Conservation (phyloP, 805 yeast genomes). For the Ogataea dorogensis region DNA sequence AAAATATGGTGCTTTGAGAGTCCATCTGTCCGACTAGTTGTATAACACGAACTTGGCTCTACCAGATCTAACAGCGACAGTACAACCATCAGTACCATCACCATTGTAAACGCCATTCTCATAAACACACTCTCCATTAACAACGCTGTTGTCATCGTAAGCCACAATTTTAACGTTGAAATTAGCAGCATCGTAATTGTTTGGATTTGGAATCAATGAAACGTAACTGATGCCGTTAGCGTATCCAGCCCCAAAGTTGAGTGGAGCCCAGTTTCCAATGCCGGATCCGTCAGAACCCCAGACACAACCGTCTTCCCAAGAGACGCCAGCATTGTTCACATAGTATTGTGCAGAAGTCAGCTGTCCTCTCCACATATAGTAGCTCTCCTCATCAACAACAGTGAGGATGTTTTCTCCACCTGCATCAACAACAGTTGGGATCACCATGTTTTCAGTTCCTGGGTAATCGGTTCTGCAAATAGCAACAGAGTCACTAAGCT, state of each 20-base stretch:
- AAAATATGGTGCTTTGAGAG: too few relatives aligned
- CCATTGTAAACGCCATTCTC: conserved; percentile 75
- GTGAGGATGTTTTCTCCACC: conserved; percentile 52
- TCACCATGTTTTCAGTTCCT: conserved; percentile 77
- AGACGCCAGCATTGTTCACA: conserved; percentile 75
- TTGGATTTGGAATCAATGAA: conserved; percentile 76
- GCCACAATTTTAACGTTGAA: conserved; percentile 70
- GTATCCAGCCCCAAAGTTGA: conserved; percentile 75
- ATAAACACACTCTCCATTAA: conserved; percentile 77
- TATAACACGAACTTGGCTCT: conserved; percentile 81
- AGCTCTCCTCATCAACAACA: conserved; percentile 57
- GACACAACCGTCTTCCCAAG: conserved; percentile 64
- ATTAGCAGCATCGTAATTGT: conserved; percentile 56
- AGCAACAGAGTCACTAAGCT: conserved; percentile 53
- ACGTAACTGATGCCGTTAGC: conserved; percentile 57
- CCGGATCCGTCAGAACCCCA: conserved; percentile 63
- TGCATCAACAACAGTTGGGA: conserved; percentile 62
- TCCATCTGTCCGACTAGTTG: conserved; percentile 1
- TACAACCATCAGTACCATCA: conserved; percentile 81
- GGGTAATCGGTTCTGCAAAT: conserved; percentile 80
- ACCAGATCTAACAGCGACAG: conserved; percentile 85
- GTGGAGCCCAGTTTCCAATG: conserved; percentile 79
- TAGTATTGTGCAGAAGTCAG: conserved; percentile 71
- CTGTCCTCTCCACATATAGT: conserved; percentile 62
- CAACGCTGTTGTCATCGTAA: conserved; percentile 55